Base-by-base conservation (phyloP, 139 green algal species). In the Coelastrella sp. region DNA sequence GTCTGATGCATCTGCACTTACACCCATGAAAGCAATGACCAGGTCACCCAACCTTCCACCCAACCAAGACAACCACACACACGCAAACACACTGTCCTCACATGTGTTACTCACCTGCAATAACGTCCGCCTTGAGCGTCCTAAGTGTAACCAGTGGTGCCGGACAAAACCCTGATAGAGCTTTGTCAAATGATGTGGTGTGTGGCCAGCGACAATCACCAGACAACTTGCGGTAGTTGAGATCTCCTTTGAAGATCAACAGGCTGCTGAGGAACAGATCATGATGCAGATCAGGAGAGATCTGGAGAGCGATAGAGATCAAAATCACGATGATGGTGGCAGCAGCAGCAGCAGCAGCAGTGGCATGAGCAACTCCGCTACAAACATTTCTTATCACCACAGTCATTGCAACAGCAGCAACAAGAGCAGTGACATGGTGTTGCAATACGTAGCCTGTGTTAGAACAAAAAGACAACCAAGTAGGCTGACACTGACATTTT, bases 121-220 rank as follows among this genome's bases (percentile, higher is more conserved):
- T 86, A 32, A 92, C 88, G 38, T 93, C 90, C 37, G 90, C 90
- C 79, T 93, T 93, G 62, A 89, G 63, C 3, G 90, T 93, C n/a
- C 90, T 72, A 38, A 93, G 83, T 0, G 59, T 83, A 27, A 93
- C 53, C 60, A 93, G 69, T 5, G 82, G 77, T 0, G 78, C 79
- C 0, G 90, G 90, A 2, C 34, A n/a, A 50, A 90, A 92, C 41
- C 59, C 77, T 0, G 37, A 7, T 2, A 93, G 81, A 0, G 90
- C 69, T 0, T 64, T 43, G 19, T 3, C 30, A 15, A 89, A 93
- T 7, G 86, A 75, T 1, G 88, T 91, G 19, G 81, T 89, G 43
- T 64, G 41, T 0, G 90, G 88, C 90, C 90, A 93, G 32, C 90
- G 81, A 85, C 90, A 91, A 59, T 93, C 90, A n/a, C 53, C 63